Conservation (phyloP, 2,329 filamentous ascomycete genomes). For the Neonectria faginata region DNA sequence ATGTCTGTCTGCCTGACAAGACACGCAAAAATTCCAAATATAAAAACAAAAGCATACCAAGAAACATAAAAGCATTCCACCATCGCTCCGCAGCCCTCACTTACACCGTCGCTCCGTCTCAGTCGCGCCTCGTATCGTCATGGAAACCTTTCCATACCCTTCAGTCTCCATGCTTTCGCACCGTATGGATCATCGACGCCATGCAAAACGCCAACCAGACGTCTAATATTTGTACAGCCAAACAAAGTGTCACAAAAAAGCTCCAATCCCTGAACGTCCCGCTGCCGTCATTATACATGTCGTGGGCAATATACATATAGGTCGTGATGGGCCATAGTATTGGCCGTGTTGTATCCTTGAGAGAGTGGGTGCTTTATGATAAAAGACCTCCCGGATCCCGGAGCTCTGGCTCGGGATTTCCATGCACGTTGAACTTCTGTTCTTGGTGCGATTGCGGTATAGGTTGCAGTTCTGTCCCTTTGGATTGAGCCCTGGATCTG, state of each 20-base stretch:
- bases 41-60: constrained; percentile 21
- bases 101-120: constrained; percentile 3
- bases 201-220: constrained; percentile 32
- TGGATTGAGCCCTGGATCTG: constrained; percentile 48
- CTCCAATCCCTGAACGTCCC: constrained; percentile 20
- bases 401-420: constrained; percentile 50
- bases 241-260: constrained; percentile 21
- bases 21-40: constrained; percentile 20
- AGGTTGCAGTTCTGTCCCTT: constrained; percentile 58
- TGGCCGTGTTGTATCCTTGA: constrained; percentile 1
- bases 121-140: constrained; percentile 18
- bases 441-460: constrained; percentile 58
- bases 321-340: constrained; percentile 26
- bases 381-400: constrained; percentile 57
- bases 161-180: constrained; percentile 10
- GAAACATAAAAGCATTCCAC: constrained; percentile 21
- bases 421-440: constrained; percentile 47
- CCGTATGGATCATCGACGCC: constrained; percentile 16
- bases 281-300: constrained; percentile 37
- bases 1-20: constrained; percentile 30
- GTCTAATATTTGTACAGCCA: constrained; percentile 32
- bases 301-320: constrained; percentile 27
- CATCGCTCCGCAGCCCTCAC: constrained; percentile 8
- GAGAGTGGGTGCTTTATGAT: constrained; percentile 38
- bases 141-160: constrained; percentile 12